Conservation (phyloP, 2,329 filamentous ascomycete species). For the Aaosphaeria pasadenensis region DNA sequence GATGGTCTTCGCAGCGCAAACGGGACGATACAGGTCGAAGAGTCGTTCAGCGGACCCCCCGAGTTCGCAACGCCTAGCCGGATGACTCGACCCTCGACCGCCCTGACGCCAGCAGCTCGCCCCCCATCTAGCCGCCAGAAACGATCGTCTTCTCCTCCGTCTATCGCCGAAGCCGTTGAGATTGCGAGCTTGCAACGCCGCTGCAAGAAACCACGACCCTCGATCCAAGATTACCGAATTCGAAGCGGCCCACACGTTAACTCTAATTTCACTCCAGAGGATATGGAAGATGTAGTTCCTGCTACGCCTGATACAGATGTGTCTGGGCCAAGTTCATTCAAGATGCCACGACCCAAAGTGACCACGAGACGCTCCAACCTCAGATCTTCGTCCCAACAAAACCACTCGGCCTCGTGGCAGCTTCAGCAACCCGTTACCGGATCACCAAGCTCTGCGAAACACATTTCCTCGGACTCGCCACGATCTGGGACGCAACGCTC, state of each 20-base stretch:
- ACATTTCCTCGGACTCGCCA: constrained; percentile 1
- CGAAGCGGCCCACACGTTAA: constrained; percentile 13
- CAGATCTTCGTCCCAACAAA: constrained; percentile 16
- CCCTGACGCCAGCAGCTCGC: constrained; percentile 15
- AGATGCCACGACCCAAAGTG: constrained; percentile 14
- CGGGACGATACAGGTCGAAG: constrained; percentile 42
- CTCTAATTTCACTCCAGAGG: constrained; percentile 28
- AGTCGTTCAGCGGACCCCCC: constrained; percentile 39
- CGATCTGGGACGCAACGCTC: constrained; percentile 4
- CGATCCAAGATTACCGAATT: constrained; percentile 18
- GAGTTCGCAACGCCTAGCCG: constrained; percentile 42
- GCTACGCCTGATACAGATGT: constrained; percentile 39
- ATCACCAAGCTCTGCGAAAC: constrained; percentile 14
- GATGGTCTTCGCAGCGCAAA: constrained; percentile 46
- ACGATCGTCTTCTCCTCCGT: constrained; percentile 52
- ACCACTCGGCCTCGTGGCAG: constrained; percentile 18
- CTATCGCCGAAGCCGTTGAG: constrained; percentile 54
- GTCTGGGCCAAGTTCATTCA: constrained; percentile 19
- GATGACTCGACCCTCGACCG: constrained; percentile 26
- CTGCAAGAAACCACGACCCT: constrained; percentile 47
- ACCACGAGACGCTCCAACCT: constrained; percentile 16
- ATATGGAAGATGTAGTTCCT: constrained; percentile 30
- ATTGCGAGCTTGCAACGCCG: constrained; percentile 49
- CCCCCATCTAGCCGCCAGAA: constrained; percentile 39
- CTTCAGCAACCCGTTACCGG: constrained; percentile 22